Evolutionary conservation across 192 early-diverging fungal genomes (phyloP).

Genomic region (Rhizophagus sp.): DNA sequence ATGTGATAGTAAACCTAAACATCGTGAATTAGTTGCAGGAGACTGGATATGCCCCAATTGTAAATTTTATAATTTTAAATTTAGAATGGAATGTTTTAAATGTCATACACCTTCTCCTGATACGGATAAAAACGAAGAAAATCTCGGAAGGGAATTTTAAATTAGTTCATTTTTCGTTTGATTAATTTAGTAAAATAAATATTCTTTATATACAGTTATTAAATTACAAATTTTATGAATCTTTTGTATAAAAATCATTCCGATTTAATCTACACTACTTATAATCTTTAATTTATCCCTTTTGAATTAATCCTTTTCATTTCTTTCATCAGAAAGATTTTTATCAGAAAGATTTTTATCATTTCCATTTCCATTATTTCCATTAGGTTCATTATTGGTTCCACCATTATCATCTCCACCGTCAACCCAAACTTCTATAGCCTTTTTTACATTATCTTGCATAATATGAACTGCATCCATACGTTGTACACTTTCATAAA

Average conservation of each 20-base stretch:
- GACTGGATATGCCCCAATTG: conserved; percentile 23
- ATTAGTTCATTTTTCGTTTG: background rate
- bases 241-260: too few relatives aligned
- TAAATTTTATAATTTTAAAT: conserved; percentile 25
- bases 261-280: too few relatives aligned
- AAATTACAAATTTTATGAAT: too few relatives aligned
- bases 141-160: background rate
- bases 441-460: conserved; percentile 34
- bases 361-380: background rate
- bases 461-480: conserved; percentile 44
- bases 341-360: background rate
- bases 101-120: conserved; percentile 14
- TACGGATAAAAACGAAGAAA: too few relatives aligned
- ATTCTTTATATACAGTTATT: too few relatives aligned
- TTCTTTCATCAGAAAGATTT: background rate
- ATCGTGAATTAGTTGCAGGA: conserved; percentile 2
- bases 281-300: background rate
- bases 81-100: conserved; percentile 12
- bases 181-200: too few relatives aligned
- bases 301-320: background rate
- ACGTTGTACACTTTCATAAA: conserved; percentile 39
- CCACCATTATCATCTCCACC: conserved; percentile 1
- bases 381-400: background rate
- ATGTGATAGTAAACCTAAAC: background rate
- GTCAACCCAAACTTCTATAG: conserved; percentile 20